Base-by-base conservation (phyloP, 2,329 filamentous ascomycete genomes). In the Diaporthe sp. region DNA sequence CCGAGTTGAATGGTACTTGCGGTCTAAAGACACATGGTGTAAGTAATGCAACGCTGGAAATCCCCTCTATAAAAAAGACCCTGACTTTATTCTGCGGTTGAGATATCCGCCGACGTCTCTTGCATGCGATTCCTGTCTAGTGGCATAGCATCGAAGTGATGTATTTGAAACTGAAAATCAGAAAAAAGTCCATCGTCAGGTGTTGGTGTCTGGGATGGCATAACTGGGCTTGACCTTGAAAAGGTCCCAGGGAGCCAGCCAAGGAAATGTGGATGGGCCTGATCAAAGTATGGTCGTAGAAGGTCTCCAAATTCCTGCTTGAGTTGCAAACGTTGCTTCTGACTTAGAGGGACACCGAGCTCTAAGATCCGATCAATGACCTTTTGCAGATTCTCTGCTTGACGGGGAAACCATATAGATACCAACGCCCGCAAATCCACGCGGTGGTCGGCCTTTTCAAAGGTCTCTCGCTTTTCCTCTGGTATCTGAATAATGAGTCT, bases 341-440 rank as follows among this genome's bases (percentile, higher is more conserved):
- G 25, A 17, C 25, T 42, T 1, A 61, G 58, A 61, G 58, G 34
- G 25, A 8, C 37, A 42, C 58, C 22, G 12, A n/a, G 20, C 34
- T 61, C 58, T 9, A 61, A 61, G 37, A 42, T 61, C 58, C 58
- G 9, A 39, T 61, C 37, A 61, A 61, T 61, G 58, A 61, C 58
- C 58, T 25, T 42, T 61, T 61, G 58, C 12, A 61, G 22, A 25
- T 61, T 61, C 22, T 61, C 34, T 17, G 58, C 34, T 17, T 61
- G 58, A 25, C 13, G 4, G 58, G 58, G 58, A 17, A 42, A 61
- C 34, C 58, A 61, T 13, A 28, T 39, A 15, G 58, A 61, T 42
- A 61, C 58, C 10, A 42, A 61, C 5, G 57, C 25, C 22, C 58
- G 20, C 10, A 42, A n/a, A 61, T 61, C 34, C 22, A 42, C 1